phyloP scores from a whole-genome alignment of 2,329 filamentous ascomycete species.

The Biscogniauxia marginata region DNA sequence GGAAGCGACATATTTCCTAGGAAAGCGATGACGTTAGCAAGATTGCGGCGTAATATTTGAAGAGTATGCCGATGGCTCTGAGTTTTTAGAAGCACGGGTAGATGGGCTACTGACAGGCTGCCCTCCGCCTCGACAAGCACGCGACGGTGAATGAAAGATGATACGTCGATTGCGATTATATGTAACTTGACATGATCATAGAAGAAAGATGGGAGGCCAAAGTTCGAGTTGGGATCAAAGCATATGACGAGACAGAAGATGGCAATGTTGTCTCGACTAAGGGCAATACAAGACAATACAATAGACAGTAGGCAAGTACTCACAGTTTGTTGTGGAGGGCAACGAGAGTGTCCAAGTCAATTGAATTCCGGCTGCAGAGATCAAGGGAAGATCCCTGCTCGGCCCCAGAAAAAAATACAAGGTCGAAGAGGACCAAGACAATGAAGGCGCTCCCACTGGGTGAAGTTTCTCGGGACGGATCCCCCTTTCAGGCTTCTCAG shows the following conservation, averaged over 20 bases:
- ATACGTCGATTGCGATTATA: background rate
- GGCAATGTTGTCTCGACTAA: no score
- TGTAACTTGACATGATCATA: background rate
- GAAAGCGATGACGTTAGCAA: conserved; percentile 14
- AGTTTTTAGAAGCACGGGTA: background rate
- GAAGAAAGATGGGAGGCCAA: background rate
- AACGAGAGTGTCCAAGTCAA: background rate
- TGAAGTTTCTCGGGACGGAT: background rate
- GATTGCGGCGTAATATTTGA: background rate
- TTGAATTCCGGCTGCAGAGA: background rate
- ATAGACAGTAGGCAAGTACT: background rate
- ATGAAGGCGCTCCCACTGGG: background rate
- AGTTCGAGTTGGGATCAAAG: background rate
- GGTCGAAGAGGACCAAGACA: background rate
- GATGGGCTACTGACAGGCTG: conserved; percentile 6
- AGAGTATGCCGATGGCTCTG: background rate
- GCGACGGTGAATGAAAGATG: background rate
- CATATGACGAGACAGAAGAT: background rate
- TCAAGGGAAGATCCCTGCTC: background rate
- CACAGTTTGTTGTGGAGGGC: background rate
- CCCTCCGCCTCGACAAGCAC: conserved; percentile 1
- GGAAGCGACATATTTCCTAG: conserved; percentile 59
- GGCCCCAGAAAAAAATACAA: background rate
- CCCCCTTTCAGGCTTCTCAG: background rate
- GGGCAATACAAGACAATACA: background rate